phyloP scores from a whole-genome alignment of 495 filamentous ascomycete species.

The Chlorociboria aeruginascens region DNA sequence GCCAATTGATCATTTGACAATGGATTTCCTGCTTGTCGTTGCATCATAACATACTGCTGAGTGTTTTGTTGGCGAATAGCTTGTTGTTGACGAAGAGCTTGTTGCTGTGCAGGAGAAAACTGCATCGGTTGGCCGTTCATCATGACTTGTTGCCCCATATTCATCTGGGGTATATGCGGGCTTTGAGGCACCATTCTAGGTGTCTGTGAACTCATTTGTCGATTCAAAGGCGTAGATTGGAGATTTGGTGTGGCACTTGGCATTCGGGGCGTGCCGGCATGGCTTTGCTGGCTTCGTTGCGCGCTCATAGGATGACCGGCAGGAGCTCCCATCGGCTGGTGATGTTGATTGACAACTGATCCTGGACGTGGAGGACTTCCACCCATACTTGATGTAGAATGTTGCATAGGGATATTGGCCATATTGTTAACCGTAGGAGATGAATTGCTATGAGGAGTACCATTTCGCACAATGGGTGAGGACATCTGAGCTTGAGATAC shows the following conservation, averaged over 20 bases:
- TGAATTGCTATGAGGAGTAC: conserved; percentile 65
- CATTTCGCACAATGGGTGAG: conserved; percentile 67
- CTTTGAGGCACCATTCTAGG: conserved; percentile 63
- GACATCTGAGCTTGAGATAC: conserved; percentile 60
- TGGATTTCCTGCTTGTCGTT: conserved; percentile 23
- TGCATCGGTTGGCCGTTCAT: conserved; percentile 14
- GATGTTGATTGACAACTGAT: conserved; percentile 59
- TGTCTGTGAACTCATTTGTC: conserved; percentile 50
- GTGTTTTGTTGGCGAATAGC: too few species aligned
- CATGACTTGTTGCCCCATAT: conserved; percentile 37
- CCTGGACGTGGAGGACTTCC: conserved; percentile 66
- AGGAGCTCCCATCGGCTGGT: conserved; percentile 46
- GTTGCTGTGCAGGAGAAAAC: conserved; percentile 2
- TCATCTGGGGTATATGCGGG: conserved; percentile 46
- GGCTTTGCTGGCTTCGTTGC: conserved; percentile 69
- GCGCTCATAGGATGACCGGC: conserved; percentile 63
- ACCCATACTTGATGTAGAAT: conserved; percentile 67
- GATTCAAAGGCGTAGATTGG: conserved; percentile 60
- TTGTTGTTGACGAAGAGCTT: conserved; percentile 28
- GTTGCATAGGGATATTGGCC: conserved; percentile 62
- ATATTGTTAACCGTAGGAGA: conserved; percentile 59
- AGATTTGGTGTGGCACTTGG: conserved; percentile 68
- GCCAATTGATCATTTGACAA: conserved; percentile 11
- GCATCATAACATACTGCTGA: conserved; percentile 17
- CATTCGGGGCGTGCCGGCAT: conserved; percentile 74